A percentile compares a stretch with the other conserved stretches of the same genome.
These are phyloP conservation scores for Calonectria fujianensis DNA, from an alignment of 2,329 filamentous ascomycete genomes.

Conservation along the genomic window DNA sequence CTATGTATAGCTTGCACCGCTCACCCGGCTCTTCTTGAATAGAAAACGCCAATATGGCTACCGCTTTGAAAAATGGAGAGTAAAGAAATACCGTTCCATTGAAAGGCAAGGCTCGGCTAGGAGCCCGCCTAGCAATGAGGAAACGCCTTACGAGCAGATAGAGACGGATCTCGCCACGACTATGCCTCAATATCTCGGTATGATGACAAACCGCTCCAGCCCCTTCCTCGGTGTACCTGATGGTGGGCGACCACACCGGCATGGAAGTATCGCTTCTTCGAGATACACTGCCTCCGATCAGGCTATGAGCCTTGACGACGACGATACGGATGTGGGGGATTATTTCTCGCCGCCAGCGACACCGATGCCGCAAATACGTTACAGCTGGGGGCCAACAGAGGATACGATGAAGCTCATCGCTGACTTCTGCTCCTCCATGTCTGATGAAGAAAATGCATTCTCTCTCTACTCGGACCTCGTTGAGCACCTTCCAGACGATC, in stretches of 20 bases:
- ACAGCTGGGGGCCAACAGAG: slow-evolving; percentile 42
- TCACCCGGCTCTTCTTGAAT: not conserved
- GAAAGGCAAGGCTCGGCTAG: slow-evolving; percentile 35
- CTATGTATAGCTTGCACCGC: not conserved
- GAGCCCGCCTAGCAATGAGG: slow-evolving; percentile 23
- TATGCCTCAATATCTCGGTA: not conserved
- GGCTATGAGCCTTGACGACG: slow-evolving; percentile 14
- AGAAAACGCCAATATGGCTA: slow-evolving; percentile 59
- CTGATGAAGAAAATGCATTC: slow-evolving; percentile 52
- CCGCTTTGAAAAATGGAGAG: slow-evolving; percentile 53
- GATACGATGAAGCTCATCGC: slow-evolving; percentile 51
- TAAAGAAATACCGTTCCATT: slow-evolving; percentile 53
- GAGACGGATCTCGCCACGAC: not conserved
- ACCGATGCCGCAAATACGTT: not conserved
- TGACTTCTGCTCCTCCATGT: slow-evolving; percentile 53
- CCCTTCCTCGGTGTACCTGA: slow-evolving; percentile 22
- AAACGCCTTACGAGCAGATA: slow-evolving; percentile 23
- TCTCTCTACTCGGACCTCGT: slow-evolving; percentile 47
- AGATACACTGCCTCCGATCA: slow-evolving; percentile 16
- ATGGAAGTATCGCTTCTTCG: slow-evolving; percentile 23
- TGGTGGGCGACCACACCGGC: not conserved
- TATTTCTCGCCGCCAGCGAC: not conserved
- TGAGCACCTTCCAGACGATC: slow-evolving; percentile 13
- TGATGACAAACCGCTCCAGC: not conserved
- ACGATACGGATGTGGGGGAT: slow-evolving; percentile 32